Percentiles rank a stretch among this genome's conserved stretches.
Evolutionary conservation across 1,284 basidiomycete species (phyloP).

Genomic region (Ceratorhiza oryzae-sativae): DNA sequence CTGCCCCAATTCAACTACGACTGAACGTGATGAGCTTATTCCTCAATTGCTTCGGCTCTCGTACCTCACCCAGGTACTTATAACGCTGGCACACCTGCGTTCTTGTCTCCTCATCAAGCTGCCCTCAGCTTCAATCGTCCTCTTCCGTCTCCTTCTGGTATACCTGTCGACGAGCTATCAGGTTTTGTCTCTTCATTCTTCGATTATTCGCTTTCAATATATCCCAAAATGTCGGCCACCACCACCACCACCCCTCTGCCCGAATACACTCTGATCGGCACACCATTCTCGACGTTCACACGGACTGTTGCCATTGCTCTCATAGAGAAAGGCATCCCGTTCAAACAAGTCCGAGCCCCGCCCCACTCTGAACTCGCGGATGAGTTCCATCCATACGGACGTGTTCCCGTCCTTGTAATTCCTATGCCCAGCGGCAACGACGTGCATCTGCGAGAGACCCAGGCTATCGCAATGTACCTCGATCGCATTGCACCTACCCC

Average conservation of each 20-base stretch:
- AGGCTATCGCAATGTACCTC: constrained; percentile 39
- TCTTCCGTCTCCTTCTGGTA: neutral
- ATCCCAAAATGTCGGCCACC: constrained; percentile 20
- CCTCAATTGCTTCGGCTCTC: constrained; percentile 38
- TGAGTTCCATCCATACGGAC: constrained; percentile 37
- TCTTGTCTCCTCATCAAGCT: constrained; percentile 29
- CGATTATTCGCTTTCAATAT: neutral
- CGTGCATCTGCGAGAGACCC: constrained; percentile 36
- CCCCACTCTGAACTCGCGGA: constrained; percentile 38
- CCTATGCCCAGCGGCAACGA: constrained; percentile 28
- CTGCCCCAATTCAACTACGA: constrained; percentile 1
- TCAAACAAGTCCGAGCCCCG: constrained; percentile 25
- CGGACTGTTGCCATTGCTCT: constrained; percentile 38
- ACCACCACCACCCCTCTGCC: constrained; percentile 21
- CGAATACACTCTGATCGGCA: constrained; percentile 38
- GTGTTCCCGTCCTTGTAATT: constrained; percentile 38
- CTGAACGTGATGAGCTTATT: constrained; percentile 33
- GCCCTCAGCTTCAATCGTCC: constrained; percentile 11
- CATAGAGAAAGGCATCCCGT: constrained; percentile 36
- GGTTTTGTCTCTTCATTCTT: constrained; percentile 19
- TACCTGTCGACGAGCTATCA: neutral
- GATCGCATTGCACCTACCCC: constrained; percentile 35
- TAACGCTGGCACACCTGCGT: neutral
- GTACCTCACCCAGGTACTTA: constrained; percentile 24
- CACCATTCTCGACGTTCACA: constrained; percentile 40